These are phyloP conservation scores for Podaxis sp. DNA, from an alignment of 768 basidiomycete genomes.

Conservation along the genomic window DNA sequence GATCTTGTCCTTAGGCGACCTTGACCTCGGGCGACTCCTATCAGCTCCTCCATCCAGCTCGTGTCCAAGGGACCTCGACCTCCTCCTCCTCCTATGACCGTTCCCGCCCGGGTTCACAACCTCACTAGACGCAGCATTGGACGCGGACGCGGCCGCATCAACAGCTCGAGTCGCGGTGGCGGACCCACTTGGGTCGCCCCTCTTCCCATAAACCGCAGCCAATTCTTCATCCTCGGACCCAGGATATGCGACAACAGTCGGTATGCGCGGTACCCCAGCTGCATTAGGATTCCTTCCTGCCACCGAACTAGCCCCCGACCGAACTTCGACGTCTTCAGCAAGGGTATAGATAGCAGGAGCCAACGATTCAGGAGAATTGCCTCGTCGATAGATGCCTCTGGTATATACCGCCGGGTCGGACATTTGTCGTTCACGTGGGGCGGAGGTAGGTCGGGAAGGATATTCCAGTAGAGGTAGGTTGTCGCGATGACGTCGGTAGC, in stretches of 20 bases:
- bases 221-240: background rate
- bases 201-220: background rate
- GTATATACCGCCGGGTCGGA: background rate
- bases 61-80: conserved; percentile 1
- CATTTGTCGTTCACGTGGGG: background rate
- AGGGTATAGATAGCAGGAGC: conserved; percentile 4
- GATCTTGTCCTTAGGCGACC: background rate
- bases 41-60: background rate
- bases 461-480: background rate
- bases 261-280: background rate
- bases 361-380: conserved; percentile 3
- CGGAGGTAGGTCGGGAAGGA: background rate
- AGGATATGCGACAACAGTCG: conserved; percentile 9
- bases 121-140: background rate
- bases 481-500: background rate
- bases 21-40: background rate
- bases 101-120: background rate
- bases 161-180: too few species aligned
- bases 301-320: background rate
- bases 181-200: too few species aligned
- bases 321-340: conserved; percentile 7
- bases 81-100: conserved; percentile 3
- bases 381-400: background rate
- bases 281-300: background rate
- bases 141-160: background rate